Percentiles rank a stretch among this genome's conserved stretches.
Conservation (phyloP, 176 grass and related monocot genomes). For the Pontederia paniculata region DNA sequence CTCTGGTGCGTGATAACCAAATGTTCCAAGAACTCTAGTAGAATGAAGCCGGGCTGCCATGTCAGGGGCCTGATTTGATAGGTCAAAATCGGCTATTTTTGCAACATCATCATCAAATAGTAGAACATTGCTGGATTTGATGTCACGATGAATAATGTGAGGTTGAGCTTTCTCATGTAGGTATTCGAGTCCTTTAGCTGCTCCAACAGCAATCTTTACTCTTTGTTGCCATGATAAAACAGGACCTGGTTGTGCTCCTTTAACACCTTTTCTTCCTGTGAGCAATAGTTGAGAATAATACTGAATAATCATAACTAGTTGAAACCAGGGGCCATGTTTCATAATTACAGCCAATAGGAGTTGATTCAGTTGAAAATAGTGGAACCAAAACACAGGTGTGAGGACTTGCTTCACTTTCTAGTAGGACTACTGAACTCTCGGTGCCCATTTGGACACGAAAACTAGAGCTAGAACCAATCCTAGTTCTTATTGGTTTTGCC, state of each 20-base stretch:
- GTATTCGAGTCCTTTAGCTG: conserved; percentile 29
- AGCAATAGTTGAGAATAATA: background rate
- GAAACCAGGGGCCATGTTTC: background rate
- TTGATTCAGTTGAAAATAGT: background rate
- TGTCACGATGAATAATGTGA: conserved; percentile 24
- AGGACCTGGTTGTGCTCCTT: conserved; percentile 25
- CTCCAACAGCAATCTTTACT: conserved; percentile 27
- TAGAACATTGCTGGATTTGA: conserved; percentile 29
- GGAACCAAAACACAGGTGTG: background rate
- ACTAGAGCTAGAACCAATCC: too few species aligned
- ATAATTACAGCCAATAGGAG: too few species aligned
- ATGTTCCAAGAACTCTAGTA: conserved; percentile 26
- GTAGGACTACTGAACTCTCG: too few species aligned
- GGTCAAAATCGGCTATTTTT: conserved; percentile 27
- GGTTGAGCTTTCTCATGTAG: conserved; percentile 36
- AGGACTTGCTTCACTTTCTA: too few species aligned
- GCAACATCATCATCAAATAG: conserved; percentile 27
- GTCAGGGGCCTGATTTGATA: conserved; percentile 29
- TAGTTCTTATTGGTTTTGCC: too few species aligned
- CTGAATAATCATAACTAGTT: background rate
- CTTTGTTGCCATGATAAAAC: conserved; percentile 21
- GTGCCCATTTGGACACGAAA: too few species aligned
- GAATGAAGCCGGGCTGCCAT: conserved; percentile 29
- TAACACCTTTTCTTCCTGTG: conserved; percentile 17
- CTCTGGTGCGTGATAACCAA: conserved; percentile 34